Evolutionary conservation across 352 stramenopile species (phyloP), one percentile per base, ranked within the genome.

Genomic region (Pythium pyrilobum): DNA sequence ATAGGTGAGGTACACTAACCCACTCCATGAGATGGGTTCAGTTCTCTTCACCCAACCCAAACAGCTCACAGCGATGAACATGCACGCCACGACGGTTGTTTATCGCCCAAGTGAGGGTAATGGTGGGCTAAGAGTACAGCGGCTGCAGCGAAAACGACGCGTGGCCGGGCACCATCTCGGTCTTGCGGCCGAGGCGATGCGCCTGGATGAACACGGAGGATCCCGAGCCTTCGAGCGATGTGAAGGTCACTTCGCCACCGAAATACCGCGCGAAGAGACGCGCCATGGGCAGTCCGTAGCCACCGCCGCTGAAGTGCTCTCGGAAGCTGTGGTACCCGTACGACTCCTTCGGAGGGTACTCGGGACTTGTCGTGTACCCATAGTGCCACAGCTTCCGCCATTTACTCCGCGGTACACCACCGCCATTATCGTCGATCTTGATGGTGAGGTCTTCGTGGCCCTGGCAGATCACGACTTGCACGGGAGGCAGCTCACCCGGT

Each of bases 371-470:
- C n/a, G 97, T 99, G 75, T 99, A 99, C 25, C 99, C 82, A 64
- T 99, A 99, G 45, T 92, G 95, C 94, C 96, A 99, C 59, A 99
- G 92, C 52, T 96, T 95, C 33, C 92, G 85, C 82, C 98, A 98
- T 42, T 98, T 89, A 60, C 85, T 98, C 28, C 97, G 81, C 12
- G 87, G 85, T 61, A 99, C 98, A 42, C 97, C 97, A 38, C 97
- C 97, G 21, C 97, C 97, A 72, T 99, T 95, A 69, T 99, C 97
- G 28, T 81, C 95, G 32, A 99, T 87, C 70, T 99, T 99, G 61
- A 99, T 98, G 3, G 98, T 97, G 18, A 98, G 64, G 56, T 92
- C 81, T 69, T 98, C 89, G 37, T 91, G 89, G 21, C 96, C 96
- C 66, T 99, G 96, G 33, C 94, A 98, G 57, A 99, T 97, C 23